Base-by-base conservation (phyloP, 495 filamentous ascomycete species). In the Aspergillus nidulans region DNA sequence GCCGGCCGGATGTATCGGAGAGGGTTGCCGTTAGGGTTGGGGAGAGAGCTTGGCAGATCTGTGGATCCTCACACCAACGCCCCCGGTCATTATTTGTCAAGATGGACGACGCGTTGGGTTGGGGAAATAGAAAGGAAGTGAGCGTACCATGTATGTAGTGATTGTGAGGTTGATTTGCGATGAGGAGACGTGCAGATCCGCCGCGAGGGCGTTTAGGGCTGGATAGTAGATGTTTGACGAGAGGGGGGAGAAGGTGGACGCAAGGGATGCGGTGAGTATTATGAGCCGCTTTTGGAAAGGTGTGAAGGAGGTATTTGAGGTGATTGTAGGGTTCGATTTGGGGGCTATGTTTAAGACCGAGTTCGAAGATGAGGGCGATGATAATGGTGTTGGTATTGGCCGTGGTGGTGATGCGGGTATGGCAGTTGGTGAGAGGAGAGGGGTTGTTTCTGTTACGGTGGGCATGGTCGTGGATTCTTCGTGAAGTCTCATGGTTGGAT, bases 31-130 rank as follows among this genome's bases (percentile, higher is more conserved):
- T 73, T 51, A 84, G 72, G 7, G 72, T 69, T 0, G 81, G 79
- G 9, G 77, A 70, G 6, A 84, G 51, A 10, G 73, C 79, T 63
- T 80, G 78, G 23, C 72, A 70, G 39, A 81, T 72, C 76, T 78
- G 39, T 16, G n/a, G n/a, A n/a, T n/a, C n/a, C n/a, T n/a, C n/a
- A n/a, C n/a, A n/a, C n/a, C n/a, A n/a, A n/a, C n/a, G n/a, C n/a
- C n/a, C n/a, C n/a, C n/a, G n/a, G n/a, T n/a, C n/a, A n/a, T n/a
- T n/a, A n/a, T n/a, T n/a, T n/a, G n/a, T n/a, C n/a, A n/a, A n/a
- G n/a, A n/a, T n/a, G n/a, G n/a, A n/a, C n/a, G n/a, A n/a, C n/a
- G n/a, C n/a, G n/a, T n/a, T n/a, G 26, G 26, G 26, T 30, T 30
- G 19, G 1, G 15, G 28, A 12, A 9, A 28, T 39, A 24, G 10